Evolutionary conservation across 2,329 filamentous ascomycete species (phyloP).

Genomic region (Colletotrichum viniferum): DNA sequence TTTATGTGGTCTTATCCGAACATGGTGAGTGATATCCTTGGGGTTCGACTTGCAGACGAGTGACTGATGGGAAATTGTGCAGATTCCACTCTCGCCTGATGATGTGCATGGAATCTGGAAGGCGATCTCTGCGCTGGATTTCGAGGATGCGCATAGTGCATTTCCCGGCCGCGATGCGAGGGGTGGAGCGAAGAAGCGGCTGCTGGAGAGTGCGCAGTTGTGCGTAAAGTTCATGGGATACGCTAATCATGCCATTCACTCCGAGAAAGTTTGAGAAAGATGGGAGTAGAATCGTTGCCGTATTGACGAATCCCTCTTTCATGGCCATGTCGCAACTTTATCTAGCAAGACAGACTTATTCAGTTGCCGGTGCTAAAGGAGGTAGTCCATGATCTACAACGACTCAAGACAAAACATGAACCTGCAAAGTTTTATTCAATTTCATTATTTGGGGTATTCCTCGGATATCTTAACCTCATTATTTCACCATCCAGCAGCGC

Average conservation of each 20-base stretch:
- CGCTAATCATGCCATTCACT: constrained; percentile 1
- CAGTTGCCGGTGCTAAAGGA: background rate
- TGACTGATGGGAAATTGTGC: background rate
- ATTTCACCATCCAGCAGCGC: background rate
- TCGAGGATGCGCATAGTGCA: constrained; percentile 14
- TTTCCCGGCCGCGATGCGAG: constrained; percentile 13
- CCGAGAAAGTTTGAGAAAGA: background rate
- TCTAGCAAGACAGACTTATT: fast-evolving
- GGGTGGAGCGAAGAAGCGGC: constrained; percentile 11
- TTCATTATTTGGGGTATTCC: background rate
- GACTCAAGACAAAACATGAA: background rate
- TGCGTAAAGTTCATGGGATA: constrained; percentile 19
- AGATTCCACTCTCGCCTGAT: constrained; percentile 14
- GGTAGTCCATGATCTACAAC: background rate
- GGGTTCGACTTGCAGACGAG: too few relatives aligned
- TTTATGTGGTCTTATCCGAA: constrained; percentile 23
- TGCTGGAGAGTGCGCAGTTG: constrained; percentile 20
- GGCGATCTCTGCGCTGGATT: constrained; percentile 7
- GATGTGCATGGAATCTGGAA: constrained; percentile 15
- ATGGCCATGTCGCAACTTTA: fast-evolving
- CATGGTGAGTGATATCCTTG: constrained; percentile 1
- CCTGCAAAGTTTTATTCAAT: background rate
- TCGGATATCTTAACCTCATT: background rate
- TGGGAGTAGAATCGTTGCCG: fast-evolving
- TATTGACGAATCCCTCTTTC: fast-evolving